Base-by-base conservation (phyloP, 2,329 filamentous ascomycete species). In the Ceratocystis papillata region DNA sequence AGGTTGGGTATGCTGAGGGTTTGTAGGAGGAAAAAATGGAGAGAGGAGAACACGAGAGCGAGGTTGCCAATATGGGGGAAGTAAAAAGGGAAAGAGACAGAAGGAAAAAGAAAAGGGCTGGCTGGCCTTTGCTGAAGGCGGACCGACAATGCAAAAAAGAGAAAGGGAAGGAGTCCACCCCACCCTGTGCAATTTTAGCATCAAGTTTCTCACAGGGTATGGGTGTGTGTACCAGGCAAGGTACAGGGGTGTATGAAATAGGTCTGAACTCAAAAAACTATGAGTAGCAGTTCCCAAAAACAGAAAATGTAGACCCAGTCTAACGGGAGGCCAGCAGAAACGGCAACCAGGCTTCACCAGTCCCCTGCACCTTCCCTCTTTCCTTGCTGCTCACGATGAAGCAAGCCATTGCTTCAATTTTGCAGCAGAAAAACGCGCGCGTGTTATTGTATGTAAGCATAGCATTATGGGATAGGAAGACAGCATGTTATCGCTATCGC, bases 41-140 rank as follows among this genome's bases (percentile, higher is more conserved):
- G 45, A 64, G 64, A 25, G 25, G 30, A 62, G 22, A 46, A 28
- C 48, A 60, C 41, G 68, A 50, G 69, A 72, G 71, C 69, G 68
- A 66, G 65, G 68, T 50, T 65, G 48, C 44, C 65, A 67, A 69
- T 69, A 69, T 44, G 60, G 25, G 48, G 46, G 48, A 59, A 59
- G 57, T 60, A 65, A 65, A 64, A 64, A 68, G 46, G 46, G 64
- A 61, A 61, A 41, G 37, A 41, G 37, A 41, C 37, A 41, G 37
- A 41, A 41, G 37, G 37, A 41, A 65, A 62, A 17, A 28, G 45
- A 57, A 64, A 57, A 65, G 53, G 64, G 64, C 64, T 59, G 63
- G 55, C 46, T 61, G 55, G 50, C 55, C 63, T 46, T 57, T 44
- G 62, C 30, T 22, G n/a, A 28, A 22, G 41, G 33, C 44, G 22